Conservation (phyloP, 495 filamentous ascomycete genomes). For the Podospora sp. region DNA sequence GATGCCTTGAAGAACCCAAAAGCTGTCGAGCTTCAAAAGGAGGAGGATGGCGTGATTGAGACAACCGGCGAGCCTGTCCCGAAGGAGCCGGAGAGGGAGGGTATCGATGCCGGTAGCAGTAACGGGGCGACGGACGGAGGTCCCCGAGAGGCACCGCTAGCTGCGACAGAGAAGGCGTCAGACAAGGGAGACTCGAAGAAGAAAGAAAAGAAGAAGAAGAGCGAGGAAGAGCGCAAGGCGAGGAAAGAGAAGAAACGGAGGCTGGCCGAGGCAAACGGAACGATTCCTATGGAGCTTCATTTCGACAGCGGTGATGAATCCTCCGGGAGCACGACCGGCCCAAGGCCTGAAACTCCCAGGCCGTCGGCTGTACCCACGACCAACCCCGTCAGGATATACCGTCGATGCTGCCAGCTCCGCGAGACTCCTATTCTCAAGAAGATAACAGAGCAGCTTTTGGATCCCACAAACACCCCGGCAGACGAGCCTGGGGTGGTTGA, state of each 20-base stretch:
- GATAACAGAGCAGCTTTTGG: conserved; percentile 83
- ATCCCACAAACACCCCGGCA: conserved; percentile 60
- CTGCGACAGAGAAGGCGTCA: conserved; percentile 25
- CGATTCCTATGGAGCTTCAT: conserved; percentile 75
- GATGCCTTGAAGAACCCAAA: conserved; percentile 67
- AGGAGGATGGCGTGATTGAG: conserved; percentile 41
- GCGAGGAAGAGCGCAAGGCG: conserved; percentile 83
- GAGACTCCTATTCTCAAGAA: conserved; percentile 88
- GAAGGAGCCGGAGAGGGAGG: conserved; percentile 37
- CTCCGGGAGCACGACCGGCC: conserved; percentile 30
- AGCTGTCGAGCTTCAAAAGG: conserved; percentile 58
- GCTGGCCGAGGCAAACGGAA: conserved; percentile 79
- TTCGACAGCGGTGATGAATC: conserved; percentile 57
- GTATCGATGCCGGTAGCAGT: conserved; percentile 24
- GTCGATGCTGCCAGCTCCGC: conserved; percentile 88
- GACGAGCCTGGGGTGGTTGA: conserved; percentile 68
- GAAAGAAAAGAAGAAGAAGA: conserved; percentile 89
- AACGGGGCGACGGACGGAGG: not conserved
- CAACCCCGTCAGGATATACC: conserved; percentile 90
- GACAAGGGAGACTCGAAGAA: conserved; percentile 52
- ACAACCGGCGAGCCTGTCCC: conserved; percentile 45
- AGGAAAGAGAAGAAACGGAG: conserved; percentile 79
- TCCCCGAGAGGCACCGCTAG: conserved; percentile 34
- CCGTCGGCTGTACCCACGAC: conserved; percentile 74
- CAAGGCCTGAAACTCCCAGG: conserved; percentile 43